Evolutionary conservation across 805 yeast genomes (phyloP).

Genomic region (Starmerella geochares): DNA sequence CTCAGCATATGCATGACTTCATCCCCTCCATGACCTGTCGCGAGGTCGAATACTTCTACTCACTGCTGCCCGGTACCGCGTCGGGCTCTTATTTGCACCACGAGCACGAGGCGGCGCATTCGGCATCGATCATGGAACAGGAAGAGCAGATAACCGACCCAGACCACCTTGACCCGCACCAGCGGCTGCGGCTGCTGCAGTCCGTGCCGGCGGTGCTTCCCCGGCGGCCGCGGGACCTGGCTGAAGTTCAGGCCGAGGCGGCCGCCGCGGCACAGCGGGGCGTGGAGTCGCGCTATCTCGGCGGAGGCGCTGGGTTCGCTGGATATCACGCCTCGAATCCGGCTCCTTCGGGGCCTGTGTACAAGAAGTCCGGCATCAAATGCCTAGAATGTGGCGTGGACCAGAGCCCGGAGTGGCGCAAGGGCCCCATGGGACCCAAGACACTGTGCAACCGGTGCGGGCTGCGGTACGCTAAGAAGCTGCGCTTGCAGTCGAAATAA

Average conservation of each 20-base stretch:
- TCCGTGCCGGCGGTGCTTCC: constrained; percentile 15
- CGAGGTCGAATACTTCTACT: constrained; percentile 23
- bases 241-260: constrained; percentile 22
- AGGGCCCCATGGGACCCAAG: constrained; percentile 75
- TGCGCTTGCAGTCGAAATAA: constrained; percentile 19
- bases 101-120: constrained; percentile 14
- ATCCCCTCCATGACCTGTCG: constrained; percentile 21
- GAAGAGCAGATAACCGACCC: constrained; percentile 22
- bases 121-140: constrained; percentile 18
- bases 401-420: constrained; percentile 86
- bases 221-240: constrained; percentile 20
- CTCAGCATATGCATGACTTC: constrained; percentile 19
- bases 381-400: constrained; percentile 65
- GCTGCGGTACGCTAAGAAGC: constrained; percentile 39
- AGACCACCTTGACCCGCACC: constrained; percentile 22
- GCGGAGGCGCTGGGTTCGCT: background rate
- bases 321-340: background rate
- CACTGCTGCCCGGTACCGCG: constrained; percentile 19
- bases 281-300: constrained; percentile 2
- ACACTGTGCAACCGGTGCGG: constrained; percentile 93
- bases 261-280: constrained; percentile 8
- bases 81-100: constrained; percentile 8
- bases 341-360: background rate
- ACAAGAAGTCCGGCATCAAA: constrained; percentile 14
- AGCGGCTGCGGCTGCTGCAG: constrained; percentile 19